phyloP scores from a whole-genome alignment of 2,329 filamentous ascomycete genomes.

The Aspergillus arachidicola region DNA sequence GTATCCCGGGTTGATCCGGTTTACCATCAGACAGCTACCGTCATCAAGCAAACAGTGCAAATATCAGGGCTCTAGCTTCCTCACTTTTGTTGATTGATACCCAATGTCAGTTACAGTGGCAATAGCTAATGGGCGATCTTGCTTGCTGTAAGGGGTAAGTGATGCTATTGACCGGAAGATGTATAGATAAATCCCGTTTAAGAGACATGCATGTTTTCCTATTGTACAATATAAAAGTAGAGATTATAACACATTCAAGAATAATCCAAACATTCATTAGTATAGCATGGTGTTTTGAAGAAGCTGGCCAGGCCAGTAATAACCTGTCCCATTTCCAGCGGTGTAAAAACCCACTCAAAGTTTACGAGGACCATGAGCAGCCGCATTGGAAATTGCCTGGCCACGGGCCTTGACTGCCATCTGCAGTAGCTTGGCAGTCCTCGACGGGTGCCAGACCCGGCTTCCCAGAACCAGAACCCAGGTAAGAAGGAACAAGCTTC shows the following conservation, averaged over 20 bases:
- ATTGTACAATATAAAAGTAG: constrained; percentile 16
- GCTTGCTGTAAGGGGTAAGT: neutral
- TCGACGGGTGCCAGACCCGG: constrained; percentile 71
- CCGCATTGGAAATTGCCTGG: constrained; percentile 27
- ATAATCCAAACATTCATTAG: neutral
- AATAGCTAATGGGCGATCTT: neutral
- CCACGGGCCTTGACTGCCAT: constrained; percentile 42
- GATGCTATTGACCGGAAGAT: neutral
- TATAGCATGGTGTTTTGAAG: neutral
- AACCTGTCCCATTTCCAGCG: neutral
- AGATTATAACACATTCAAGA: constrained; percentile 15
- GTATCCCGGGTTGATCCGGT: no score
- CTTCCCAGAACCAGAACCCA: constrained; percentile 79
- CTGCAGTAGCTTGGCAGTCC: constrained; percentile 62
- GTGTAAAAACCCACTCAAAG: constrained; percentile 12
- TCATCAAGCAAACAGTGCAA: neutral
- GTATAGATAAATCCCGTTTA: neutral
- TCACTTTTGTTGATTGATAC: neutral
- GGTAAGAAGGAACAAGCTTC: constrained; percentile 80
- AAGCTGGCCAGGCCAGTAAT: neutral
- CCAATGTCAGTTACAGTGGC: neutral
- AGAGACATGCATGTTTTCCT: neutral
- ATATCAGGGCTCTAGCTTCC: neutral
- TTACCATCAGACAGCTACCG: neutral
- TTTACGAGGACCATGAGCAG: constrained; percentile 26